Evolutionary conservation across 331 rosid genomes (phyloP).

Genomic region (Dryas integrifolia): DNA sequence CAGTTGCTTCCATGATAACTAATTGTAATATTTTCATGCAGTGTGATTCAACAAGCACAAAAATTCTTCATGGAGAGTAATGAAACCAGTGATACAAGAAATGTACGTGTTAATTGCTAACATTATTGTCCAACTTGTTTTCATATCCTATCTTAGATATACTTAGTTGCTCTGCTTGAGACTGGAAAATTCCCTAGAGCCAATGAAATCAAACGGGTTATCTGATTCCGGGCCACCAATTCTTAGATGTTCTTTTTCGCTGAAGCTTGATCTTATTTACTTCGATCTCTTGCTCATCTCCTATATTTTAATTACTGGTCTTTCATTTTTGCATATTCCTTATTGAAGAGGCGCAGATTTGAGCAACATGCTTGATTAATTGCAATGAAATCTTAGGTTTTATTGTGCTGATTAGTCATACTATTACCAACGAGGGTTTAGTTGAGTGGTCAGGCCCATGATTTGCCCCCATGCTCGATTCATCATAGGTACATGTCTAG

Average conservation of each 20-base stretch:
- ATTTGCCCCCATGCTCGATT: too few species aligned
- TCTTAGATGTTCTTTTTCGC: not conserved
- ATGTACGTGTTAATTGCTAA: conserved; percentile 43
- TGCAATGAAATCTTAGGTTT: not conserved
- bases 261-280: not conserved
- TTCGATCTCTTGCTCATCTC: not conserved
- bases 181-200: not conserved
- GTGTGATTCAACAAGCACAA: conserved; percentile 80
- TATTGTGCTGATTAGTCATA: not conserved
- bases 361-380: not conserved
- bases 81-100: conserved; percentile 70
- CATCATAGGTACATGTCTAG: too few species aligned
- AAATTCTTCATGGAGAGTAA: conserved; percentile 56
- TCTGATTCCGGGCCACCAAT: not conserved
- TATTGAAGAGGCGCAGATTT: not conserved
- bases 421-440: too few species aligned
- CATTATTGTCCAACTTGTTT: not conserved
- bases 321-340: not conserved
- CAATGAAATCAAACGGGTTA: not conserved
- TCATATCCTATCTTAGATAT: not conserved
- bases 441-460: too few species aligned
- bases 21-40: conserved; percentile 40
- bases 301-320: not conserved
- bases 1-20: conserved; percentile 29
- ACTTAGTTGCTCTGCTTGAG: not conserved